Evolutionary conservation across 2,329 filamentous ascomycete species (phyloP).

Genomic region (Rachicladosporium sp.): DNA sequence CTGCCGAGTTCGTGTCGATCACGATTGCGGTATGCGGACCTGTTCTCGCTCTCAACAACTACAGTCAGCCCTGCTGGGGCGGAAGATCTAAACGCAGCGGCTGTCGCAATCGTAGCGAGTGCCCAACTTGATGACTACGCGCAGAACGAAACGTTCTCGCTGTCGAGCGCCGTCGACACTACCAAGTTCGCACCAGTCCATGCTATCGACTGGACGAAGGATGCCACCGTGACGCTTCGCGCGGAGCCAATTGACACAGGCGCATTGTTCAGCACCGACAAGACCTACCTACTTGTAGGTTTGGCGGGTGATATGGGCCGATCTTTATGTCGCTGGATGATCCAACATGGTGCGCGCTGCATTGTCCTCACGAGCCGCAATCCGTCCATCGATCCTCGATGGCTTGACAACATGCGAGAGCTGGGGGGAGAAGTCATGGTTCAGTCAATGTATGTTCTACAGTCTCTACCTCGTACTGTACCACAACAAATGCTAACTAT

Average conservation of each 20-base stretch:
- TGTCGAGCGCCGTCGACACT: no score
- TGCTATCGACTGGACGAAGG: no score
- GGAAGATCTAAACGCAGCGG: no score
- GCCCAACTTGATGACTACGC: no score
- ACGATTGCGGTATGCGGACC: no score
- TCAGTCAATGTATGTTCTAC: not conserved
- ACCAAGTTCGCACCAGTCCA: no score
- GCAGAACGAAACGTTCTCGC: no score
- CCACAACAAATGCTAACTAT: not conserved
- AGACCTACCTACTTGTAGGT: conserved; percentile 8
- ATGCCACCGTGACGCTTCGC: no score
- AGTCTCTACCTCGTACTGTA: not conserved
- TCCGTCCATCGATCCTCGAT: not conserved
- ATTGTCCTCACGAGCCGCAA: not conserved
- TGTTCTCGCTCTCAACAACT: no score
- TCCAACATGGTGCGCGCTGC: not conserved
- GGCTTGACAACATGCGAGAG: not conserved
- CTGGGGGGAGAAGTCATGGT: not conserved
- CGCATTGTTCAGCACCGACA: not conserved
- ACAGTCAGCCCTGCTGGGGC: no score
- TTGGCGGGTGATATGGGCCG: not conserved
- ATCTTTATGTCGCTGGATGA: not conserved
- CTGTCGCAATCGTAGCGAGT: no score
- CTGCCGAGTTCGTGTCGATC: no score
- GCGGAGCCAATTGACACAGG: not conserved